Conservation (phyloP, 305 asterid genomes). For the Plantago lanceolata region DNA sequence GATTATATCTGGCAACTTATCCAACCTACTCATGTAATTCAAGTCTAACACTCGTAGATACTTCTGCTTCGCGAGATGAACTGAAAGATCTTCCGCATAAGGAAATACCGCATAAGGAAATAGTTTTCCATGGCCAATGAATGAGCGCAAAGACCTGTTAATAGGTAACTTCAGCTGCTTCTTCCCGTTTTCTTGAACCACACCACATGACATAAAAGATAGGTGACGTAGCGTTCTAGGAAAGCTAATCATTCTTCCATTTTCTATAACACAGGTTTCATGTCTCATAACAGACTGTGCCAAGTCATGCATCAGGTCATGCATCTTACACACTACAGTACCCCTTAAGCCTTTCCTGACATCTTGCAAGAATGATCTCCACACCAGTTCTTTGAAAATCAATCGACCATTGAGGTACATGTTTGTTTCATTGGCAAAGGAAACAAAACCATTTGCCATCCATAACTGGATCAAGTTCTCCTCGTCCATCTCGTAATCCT, state of each 20-base stretch:
- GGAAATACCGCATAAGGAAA: not conserved
- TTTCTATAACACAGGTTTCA: conserved; percentile 12
- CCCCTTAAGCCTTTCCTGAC: not conserved
- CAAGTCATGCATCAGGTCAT: conserved; percentile 38
- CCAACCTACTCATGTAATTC: not conserved
- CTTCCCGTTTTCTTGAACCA: not conserved
- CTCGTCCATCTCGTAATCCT: conserved; percentile 27
- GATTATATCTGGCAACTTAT: not conserved
- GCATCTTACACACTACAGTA: conserved; percentile 28
- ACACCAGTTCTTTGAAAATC: conserved; percentile 28
- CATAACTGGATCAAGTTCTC: conserved; percentile 27
- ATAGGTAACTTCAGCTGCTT: conserved; percentile 4
- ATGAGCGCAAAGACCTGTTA: not conserved
- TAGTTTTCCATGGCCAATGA: not conserved
- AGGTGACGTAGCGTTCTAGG: conserved; percentile 7
- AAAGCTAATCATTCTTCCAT: not conserved
- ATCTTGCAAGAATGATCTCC: conserved; percentile 38
- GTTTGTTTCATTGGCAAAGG: conserved; percentile 15
- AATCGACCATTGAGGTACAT: conserved; percentile 18
- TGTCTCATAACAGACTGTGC: conserved; percentile 29
- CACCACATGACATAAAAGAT: not conserved
- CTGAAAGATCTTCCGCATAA: not conserved
- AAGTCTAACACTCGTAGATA: conserved; percentile 1
- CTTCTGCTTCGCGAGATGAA: conserved; percentile 21
- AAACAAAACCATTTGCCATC: conserved; percentile 35